These are phyloP conservation scores for Salvia splendens DNA, from an alignment of 257 asterid species.

Conservation along the genomic window DNA sequence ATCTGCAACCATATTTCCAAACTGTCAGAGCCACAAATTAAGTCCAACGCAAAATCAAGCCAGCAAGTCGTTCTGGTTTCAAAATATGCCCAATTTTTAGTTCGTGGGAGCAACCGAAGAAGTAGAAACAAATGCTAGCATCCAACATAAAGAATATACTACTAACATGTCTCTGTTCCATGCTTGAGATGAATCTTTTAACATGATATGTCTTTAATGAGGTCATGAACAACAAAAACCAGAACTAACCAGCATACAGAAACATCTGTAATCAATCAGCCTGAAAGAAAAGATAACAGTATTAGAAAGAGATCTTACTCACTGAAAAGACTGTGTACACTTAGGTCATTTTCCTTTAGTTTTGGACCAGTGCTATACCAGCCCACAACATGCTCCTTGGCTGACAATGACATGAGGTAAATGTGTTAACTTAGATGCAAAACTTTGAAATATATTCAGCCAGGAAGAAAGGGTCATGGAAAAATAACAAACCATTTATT, in stretches of 20 bases:
- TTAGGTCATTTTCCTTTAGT: conserved; percentile 79
- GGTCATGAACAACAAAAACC: background rate
- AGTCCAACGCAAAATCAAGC: background rate
- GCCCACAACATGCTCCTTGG: conserved; percentile 98
- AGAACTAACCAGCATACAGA: conserved; percentile 11
- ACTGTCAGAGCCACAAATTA: background rate
- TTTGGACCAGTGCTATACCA: conserved; percentile 99
- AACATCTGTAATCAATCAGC: background rate
- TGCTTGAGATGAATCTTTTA: conserved; percentile 8
- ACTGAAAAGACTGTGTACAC: conserved; percentile 69
- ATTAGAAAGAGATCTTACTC: conserved; percentile 56
- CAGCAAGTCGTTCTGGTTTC: background rate
- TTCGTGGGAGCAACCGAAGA: background rate
- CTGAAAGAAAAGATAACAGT: conserved; percentile 9
- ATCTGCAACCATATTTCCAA: conserved; percentile 45
- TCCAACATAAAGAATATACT: background rate
- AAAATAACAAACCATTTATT: conserved; percentile 65
- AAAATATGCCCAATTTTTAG: background rate
- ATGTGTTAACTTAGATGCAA: conserved; percentile 9
- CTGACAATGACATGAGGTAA: conserved; percentile 60
- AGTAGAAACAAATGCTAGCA: background rate
- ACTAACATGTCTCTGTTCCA: background rate
- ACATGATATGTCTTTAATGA: background rate
- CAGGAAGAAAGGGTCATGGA: conserved; percentile 10
- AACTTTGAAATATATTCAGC: background rate